Conservation (phyloP, 371 early-diverging fungal species). For the Neoconidiobolus thromboides region DNA sequence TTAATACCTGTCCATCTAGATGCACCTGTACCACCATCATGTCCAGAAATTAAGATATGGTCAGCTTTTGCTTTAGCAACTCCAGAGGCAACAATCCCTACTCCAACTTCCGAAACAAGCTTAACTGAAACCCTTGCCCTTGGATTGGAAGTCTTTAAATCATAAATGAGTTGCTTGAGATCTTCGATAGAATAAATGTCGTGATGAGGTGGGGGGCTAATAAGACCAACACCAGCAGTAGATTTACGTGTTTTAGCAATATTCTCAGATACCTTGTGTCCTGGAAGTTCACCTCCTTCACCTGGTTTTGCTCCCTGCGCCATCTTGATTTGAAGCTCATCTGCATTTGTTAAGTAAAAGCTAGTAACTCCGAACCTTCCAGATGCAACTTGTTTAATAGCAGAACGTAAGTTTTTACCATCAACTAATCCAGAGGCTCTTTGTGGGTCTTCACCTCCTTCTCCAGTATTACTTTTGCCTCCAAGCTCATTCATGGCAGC, state of each 20-base stretch:
- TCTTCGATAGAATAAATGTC: slow-evolving; percentile 96
- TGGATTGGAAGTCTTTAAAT: slow-evolving; percentile 84
- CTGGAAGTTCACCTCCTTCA: slow-evolving; percentile 72
- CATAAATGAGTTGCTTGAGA: slow-evolving; percentile 91
- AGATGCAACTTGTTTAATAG: slow-evolving; percentile 95
- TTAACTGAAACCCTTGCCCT: slow-evolving; percentile 84
- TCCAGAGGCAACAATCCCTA: slow-evolving; percentile 89
- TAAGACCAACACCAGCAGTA: slow-evolving; percentile 86
- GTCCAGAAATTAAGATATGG: slow-evolving; percentile 86
- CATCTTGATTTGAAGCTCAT: slow-evolving; percentile 96
- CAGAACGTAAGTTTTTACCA: slow-evolving; percentile 67
- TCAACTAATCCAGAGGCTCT: slow-evolving; percentile 33
- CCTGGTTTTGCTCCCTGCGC: slow-evolving; percentile 98
- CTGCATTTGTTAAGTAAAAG: slow-evolving; percentile 78
- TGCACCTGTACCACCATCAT: slow-evolving; percentile 97
- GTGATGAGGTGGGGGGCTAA: slow-evolving; percentile 94
- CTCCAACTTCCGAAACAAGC: slow-evolving; percentile 90
- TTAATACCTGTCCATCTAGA: slow-evolving; percentile 95
- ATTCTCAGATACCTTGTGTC: slow-evolving; percentile 72
- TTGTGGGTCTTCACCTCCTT: slow-evolving; percentile 89
- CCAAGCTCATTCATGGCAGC: slow-evolving; percentile 88
- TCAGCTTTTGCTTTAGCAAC: slow-evolving; percentile 94
- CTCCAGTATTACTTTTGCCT: slow-evolving; percentile 94
- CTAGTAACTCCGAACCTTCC: slow-evolving; percentile 94
- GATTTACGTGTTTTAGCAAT: slow-evolving; percentile 89